These are phyloP conservation scores for Fusarium sp. DNA, from an alignment of 2,329 filamentous ascomycete species.

Conservation along the genomic window DNA sequence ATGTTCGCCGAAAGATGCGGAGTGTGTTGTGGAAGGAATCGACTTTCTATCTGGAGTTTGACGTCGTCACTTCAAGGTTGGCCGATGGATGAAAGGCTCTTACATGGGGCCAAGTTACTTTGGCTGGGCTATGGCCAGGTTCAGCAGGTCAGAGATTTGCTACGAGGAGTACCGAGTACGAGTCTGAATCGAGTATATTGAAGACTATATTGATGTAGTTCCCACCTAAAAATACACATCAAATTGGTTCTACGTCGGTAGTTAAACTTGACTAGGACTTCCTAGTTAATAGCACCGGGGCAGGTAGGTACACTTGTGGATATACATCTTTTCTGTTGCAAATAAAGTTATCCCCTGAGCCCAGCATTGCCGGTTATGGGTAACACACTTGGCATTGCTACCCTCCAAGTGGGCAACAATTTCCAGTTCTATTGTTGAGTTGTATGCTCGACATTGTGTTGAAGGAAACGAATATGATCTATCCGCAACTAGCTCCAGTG, in stretches of 20 bases:
- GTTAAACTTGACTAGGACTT: background rate
- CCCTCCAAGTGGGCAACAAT: background rate
- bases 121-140: background rate
- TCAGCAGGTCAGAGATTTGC: background rate
- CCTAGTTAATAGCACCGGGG: background rate
- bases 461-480: background rate
- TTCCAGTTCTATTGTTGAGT: background rate
- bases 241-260: background rate
- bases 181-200: background rate
- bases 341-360: background rate
- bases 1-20: slow-evolving; percentile 33
- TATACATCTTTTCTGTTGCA: background rate
- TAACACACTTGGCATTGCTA: background rate
- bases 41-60: background rate
- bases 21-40: slow-evolving; percentile 3
- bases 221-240: background rate
- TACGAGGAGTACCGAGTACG: background rate
- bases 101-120: background rate
- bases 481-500: background rate
- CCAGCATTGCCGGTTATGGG: background rate
- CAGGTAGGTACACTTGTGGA: background rate
- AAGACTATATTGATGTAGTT: background rate
- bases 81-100: background rate
- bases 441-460: background rate
- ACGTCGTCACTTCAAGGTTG: background rate